Percentiles rank a stretch among this genome's conserved stretches.
Evolutionary conservation across 116 monocot species (phyloP).

Genomic region (Thalassia testudinum): DNA sequence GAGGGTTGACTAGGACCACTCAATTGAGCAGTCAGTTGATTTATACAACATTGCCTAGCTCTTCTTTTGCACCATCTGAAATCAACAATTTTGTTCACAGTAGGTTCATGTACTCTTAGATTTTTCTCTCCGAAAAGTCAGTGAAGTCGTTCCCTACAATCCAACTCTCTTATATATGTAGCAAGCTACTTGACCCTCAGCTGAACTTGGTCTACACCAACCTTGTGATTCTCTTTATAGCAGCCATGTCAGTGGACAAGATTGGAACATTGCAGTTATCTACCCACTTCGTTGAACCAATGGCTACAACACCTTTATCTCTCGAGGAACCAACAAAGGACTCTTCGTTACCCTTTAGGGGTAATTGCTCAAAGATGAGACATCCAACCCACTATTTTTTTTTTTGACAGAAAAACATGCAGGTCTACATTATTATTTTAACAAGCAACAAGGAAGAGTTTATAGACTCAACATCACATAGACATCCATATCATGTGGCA

Average conservation of each 20-base stretch:
- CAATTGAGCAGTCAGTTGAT: too few relatives aligned
- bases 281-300: conserved; percentile 68
- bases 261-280: conserved; percentile 83
- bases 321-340: conserved; percentile 7
- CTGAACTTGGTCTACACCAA: conserved; percentile 52
- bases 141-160: conserved; percentile 54
- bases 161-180: conserved; percentile 25
- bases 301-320: conserved; percentile 42
- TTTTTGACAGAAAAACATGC: too few relatives aligned
- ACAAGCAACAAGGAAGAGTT: too few relatives aligned
- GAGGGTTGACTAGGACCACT: too few relatives aligned
- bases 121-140: conserved; percentile 43
- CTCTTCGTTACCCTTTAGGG: conserved; percentile 42
- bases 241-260: conserved; percentile 22
- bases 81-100: too few relatives aligned
- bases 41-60: too few relatives aligned
- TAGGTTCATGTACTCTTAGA: conserved; percentile 30
- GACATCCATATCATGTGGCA: too few relatives aligned
- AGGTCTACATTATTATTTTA: too few relatives aligned
- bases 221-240: conserved; percentile 35
- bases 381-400: conserved; percentile 43
- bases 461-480: too few relatives aligned
- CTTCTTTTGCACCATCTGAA: too few relatives aligned
- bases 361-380: conserved; percentile 7
- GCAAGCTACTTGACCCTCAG: conserved; percentile 39